These are phyloP conservation scores for Suillus fuscotomentosus DNA, from an alignment of 768 basidiomycete genomes.

Conservation along the genomic window DNA sequence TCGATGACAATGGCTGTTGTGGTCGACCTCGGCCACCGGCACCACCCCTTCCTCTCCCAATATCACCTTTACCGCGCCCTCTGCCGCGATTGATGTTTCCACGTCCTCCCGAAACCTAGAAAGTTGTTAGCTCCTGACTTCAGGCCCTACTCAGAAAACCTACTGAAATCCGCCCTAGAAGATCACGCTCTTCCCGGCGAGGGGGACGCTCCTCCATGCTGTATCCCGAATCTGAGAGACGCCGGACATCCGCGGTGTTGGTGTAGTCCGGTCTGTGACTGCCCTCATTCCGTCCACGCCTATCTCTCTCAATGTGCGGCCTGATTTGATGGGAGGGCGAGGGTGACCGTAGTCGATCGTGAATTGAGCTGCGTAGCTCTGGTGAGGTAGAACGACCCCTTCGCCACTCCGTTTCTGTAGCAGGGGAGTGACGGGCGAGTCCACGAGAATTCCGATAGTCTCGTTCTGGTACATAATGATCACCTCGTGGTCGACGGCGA, in stretches of 20 bases:
- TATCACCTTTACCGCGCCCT: conserved; percentile 19
- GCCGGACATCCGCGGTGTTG: background rate
- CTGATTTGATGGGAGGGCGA: background rate
- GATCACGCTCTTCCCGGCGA: no score
- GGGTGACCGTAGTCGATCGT: background rate
- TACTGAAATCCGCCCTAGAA: background rate
- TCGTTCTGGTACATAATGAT: conserved; percentile 15
- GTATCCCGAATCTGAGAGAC: background rate
- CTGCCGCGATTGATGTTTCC: conserved; percentile 4
- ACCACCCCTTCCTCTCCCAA: conserved; percentile 16
- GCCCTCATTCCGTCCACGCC: background rate
- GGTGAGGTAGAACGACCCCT: background rate
- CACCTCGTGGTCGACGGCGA: conserved; percentile 22
- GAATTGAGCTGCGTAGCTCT: background rate
- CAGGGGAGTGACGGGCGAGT: background rate
- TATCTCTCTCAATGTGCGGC: background rate
- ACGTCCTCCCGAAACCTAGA: background rate
- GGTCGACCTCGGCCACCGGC: conserved; percentile 14
- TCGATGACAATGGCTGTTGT: conserved; percentile 17
- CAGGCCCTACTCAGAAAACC: background rate
- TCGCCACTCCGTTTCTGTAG: conserved; percentile 15
- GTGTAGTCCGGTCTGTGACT: background rate
- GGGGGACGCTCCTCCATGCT: background rate
- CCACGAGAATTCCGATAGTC: conserved; percentile 5
- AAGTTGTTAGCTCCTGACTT: background rate